Evolutionary conservation across 2,329 filamentous ascomycete genomes (phyloP), one percentile per base, ranked within the genome.

Genomic region (Rutstroemia sp.): DNA sequence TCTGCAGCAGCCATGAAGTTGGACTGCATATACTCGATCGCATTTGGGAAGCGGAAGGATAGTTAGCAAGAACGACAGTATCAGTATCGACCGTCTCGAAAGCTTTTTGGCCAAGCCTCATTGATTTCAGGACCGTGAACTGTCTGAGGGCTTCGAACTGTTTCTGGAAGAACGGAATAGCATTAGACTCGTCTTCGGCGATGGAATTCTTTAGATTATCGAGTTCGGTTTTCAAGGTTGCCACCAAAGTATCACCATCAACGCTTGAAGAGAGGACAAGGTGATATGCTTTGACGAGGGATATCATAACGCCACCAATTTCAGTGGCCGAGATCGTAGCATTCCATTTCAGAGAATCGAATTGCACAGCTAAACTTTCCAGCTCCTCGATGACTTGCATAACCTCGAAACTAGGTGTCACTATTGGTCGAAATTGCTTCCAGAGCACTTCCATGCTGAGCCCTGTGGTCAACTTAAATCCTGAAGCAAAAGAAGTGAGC

Each of bases 391-490:
- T 72, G 38, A 75, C 76, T 27, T 75, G 69, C 44, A 84, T 70
- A 0, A 75, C 72, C 4, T 67, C 64, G 23, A 72, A 69, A 18
- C 76, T 75, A 1, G 76, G 71, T 21, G 85, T 75, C 4, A 82
- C 77, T 10, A 74, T 70, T 0, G 91, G 89, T 53, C 87, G 81
- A 66, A 95, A 81, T 1, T 75, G 66, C 44, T 81, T 80, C 92
- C 92, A 95, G 5, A 95, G 77, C 8, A 74, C 70, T 67, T 94
- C 88, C 88, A 95, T 94, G 62, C 83, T 86, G 12, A 91, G 74
- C 0, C 90, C 91, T 2, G 87, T 91, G 0, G 77, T 83, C 14
- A 95, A 73, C 55, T 83, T 83, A 73, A 91, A 92, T 2, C 82
- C 84, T 16, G 82, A 78, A 23, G 81, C 78, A 66, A 95, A 92